Base-by-base conservation (phyloP, 2,329 filamentous ascomycete species). In the Ceratocystis variospora region DNA sequence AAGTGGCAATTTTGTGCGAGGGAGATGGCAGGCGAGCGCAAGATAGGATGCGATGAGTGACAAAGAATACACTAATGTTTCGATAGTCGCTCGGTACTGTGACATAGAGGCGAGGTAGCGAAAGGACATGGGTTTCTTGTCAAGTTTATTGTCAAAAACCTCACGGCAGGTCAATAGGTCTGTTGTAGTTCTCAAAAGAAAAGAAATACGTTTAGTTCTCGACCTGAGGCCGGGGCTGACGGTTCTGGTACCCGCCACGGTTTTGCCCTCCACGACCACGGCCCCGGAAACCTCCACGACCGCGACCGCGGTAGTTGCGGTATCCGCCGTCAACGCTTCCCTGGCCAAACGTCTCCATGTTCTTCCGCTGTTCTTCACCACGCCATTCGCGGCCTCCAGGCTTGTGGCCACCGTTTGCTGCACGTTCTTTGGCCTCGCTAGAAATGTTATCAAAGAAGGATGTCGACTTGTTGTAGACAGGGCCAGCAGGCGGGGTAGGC, bases 361-460 rank as follows among this genome's bases (percentile, higher is more conserved):
- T 97, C 78, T 90, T 91, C 75, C 87, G 90, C 74, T 96, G 89
- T 75, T 97, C 94, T 75, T 97, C 91, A 48, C 86, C 87, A 65
- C 94, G 86, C 85, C 94, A 95, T 74, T 96, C 90, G 61, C 89
- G 85, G 41, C 90, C 91, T 67, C 88, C 87, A n/a, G 85, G 80
- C 74, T 85, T 84, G 69, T 84, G 82, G 3, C 81, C 82, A 53
- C 79, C 80, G 48, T 86, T 86, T 69, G 93, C 89, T 63, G 89
- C 86, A 55, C 94, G 85, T 70, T 99, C 94, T 75, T 89, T 95
- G 69, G 89, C 83, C 74, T 99, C 94, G 70, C 90, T 96, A 0
- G 90, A 96, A 70, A 99, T 96, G 75, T 99, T 96, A 77, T 99
- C 94, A 73, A 99, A 99, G 80, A 99, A 99, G 1, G 90, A 96